phyloP scores from a whole-genome alignment of 768 basidiomycete species.

The Flagelloscypha sp. region DNA sequence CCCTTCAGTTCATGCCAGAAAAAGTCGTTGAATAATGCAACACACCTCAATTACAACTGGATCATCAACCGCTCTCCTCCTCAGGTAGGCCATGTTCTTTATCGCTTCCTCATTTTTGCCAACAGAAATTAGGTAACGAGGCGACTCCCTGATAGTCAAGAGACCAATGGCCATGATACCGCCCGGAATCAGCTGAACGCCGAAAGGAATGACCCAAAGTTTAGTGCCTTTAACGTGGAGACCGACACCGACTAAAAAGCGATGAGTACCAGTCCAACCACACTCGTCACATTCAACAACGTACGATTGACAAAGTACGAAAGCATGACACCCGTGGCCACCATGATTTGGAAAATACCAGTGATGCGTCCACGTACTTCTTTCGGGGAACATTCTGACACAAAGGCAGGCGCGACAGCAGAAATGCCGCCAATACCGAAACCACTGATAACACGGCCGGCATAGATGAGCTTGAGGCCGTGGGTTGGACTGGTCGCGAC shows the following conservation, averaged over 20 bases:
- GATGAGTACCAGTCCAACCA: no score
- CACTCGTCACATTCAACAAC: no score
- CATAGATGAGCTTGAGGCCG: slow-evolving; percentile 66
- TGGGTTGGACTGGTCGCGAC: slow-evolving; percentile 43
- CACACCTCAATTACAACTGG: slow-evolving; percentile 35
- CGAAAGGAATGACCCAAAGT: slow-evolving; percentile 69
- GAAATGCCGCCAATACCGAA: slow-evolving; percentile 78
- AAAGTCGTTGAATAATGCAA: no score
- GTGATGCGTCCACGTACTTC: slow-evolving; percentile 81
- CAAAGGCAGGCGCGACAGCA: slow-evolving; percentile 78
- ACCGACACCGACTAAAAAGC: slow-evolving; percentile 47
- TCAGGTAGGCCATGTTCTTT: slow-evolving; percentile 56
- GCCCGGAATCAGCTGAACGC: slow-evolving; percentile 66
- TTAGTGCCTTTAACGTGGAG: slow-evolving; percentile 40
- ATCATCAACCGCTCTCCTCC: slow-evolving; percentile 34
- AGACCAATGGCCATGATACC: slow-evolving; percentile 64
- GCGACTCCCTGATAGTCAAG: slow-evolving; percentile 68
- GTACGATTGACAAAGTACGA: slow-evolving; percentile 75
- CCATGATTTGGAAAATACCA: slow-evolving; percentile 83
- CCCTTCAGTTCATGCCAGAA: no score
- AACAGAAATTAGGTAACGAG: slow-evolving; percentile 66
- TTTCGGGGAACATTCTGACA: slow-evolving; percentile 83
- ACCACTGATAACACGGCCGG: slow-evolving; percentile 73
- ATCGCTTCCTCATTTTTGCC: slow-evolving; percentile 47
- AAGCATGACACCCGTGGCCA: slow-evolving; percentile 76